Evolutionary conservation across 768 basidiomycete genomes (phyloP).

Genomic region (Psilocybe sp.): DNA sequence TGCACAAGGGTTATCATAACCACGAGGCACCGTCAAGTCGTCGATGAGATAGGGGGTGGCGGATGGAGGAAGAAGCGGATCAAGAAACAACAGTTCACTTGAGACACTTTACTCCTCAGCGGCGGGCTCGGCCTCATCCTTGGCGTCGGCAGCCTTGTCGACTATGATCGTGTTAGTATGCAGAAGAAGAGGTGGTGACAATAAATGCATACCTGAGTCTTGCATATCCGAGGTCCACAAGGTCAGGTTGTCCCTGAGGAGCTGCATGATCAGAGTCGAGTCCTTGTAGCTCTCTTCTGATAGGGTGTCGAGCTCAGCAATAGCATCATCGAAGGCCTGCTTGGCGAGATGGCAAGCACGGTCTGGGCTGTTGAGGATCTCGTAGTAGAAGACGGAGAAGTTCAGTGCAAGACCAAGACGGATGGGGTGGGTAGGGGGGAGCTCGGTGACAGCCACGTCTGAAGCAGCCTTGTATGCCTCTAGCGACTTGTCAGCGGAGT

Average conservation of each 20-base stretch:
- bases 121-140: conserved; percentile 66
- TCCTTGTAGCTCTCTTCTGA: conserved; percentile 99
- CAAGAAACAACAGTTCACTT: conserved; percentile 12
- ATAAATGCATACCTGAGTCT: conserved; percentile 64
- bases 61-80: conserved; percentile 6
- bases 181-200: background rate
- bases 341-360: conserved; percentile 98
- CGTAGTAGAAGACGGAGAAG: conserved; percentile 99
- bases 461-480: conserved; percentile 98
- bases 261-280: conserved; percentile 95
- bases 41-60: conserved; percentile 6
- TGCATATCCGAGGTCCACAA: conserved; percentile 99
- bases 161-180: conserved; percentile 24
- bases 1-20: conserved; percentile 1
- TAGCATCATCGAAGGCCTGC: conserved; percentile 98
- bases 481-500: conserved; percentile 95
- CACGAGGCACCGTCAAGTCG: conserved; percentile 6
- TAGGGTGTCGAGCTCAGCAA: conserved; percentile 97
- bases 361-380: conserved; percentile 98
- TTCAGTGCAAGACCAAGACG: conserved; percentile 97
- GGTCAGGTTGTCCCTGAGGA: conserved; percentile 95
- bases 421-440: conserved; percentile 95
- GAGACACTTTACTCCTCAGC: conserved; percentile 57
- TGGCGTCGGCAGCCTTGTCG: conserved; percentile 70
- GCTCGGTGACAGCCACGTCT: conserved; percentile 93